Conservation (phyloP, 192 early-diverging fungal genomes). For the Coemansia asiatica region DNA sequence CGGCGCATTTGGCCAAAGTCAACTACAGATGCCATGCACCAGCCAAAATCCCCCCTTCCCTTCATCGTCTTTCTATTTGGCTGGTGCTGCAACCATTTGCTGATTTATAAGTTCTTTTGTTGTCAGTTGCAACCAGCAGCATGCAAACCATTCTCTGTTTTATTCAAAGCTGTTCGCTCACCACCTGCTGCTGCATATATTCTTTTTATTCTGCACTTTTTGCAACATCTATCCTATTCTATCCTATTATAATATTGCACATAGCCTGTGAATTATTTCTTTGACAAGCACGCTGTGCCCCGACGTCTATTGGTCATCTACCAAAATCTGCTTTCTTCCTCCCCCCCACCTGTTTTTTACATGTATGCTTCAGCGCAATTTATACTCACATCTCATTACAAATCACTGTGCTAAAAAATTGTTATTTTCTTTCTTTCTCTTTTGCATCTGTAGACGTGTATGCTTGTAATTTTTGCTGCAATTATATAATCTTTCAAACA, state of each 20-base stretch:
- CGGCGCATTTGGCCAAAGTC: not conserved
- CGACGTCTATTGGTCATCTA: not conserved
- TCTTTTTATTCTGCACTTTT: not conserved
- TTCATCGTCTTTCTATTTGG: not conserved
- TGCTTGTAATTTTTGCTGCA: not conserved
- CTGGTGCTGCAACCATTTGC: not conserved
- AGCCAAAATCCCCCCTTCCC: too few relatives aligned
- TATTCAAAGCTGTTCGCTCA: not conserved
- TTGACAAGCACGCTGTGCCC: not conserved
- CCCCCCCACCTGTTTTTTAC: not conserved
- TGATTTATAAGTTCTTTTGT: slow-evolving; percentile 1
- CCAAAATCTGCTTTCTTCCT: not conserved
- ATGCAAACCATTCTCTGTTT: not conserved
- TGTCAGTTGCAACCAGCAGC: not conserved
- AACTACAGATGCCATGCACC: not conserved
- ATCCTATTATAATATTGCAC: not conserved
- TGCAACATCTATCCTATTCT: not conserved
- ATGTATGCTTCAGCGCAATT: not conserved
- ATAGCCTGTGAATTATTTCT: not conserved
- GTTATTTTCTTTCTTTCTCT: not conserved
- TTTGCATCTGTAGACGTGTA: not conserved
- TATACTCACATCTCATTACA: not conserved
- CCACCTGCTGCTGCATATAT: not conserved
- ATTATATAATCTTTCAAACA: not conserved
- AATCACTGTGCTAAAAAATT: not conserved